Evolutionary conservation across 108 stramenopile genomes (phyloP).

Genomic region (Nannochloropsis salina): DNA sequence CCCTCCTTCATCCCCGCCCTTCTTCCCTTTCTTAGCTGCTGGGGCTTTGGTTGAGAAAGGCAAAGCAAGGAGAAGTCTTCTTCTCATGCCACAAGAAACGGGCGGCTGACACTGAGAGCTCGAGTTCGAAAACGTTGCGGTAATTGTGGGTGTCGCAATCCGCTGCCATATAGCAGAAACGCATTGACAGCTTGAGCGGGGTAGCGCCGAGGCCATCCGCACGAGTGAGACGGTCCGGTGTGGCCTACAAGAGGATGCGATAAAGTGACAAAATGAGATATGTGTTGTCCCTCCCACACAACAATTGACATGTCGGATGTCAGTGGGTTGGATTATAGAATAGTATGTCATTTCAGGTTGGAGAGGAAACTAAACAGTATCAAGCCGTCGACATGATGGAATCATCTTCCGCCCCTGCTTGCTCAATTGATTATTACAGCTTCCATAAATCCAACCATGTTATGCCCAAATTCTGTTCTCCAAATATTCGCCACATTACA

Average conservation of each 20-base stretch:
- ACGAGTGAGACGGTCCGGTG: no score
- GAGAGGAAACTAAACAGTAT: background rate
- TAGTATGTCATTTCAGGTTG: background rate
- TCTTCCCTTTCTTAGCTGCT: background rate
- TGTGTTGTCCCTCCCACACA: no score
- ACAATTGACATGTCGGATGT: no score
- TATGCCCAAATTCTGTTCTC: no score
- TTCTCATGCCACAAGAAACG: background rate
- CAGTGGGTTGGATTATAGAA: background rate
- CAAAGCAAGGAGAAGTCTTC: background rate
- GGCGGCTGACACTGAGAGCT: background rate
- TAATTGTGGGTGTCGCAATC: background rate
- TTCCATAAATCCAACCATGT: no score
- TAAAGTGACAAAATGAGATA: no score
- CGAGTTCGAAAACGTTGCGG: background rate
- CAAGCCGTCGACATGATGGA: no score
- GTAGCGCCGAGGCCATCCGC: background rate
- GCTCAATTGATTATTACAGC: no score
- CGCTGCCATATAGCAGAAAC: background rate
- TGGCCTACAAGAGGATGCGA: no score
- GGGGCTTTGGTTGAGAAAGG: background rate
- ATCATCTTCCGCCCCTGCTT: no score
- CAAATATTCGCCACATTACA: no score
- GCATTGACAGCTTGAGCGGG: background rate
- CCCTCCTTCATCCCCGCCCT: conserved; percentile 9